These are phyloP conservation scores for Cornus kousa DNA, from an alignment of 148 eudicot genomes.

Conservation along the genomic window DNA sequence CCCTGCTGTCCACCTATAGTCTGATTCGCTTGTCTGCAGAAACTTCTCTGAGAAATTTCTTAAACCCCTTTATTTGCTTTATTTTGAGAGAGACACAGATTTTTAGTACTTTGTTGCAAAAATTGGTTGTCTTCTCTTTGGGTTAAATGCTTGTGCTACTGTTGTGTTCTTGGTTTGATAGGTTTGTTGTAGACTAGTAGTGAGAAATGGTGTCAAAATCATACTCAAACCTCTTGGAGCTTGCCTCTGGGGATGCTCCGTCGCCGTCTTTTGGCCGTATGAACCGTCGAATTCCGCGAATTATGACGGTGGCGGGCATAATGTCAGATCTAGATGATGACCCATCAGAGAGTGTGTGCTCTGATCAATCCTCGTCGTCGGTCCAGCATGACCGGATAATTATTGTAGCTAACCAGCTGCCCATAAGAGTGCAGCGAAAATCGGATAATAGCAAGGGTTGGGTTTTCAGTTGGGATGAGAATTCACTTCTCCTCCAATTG, in stretches of 20 bases:
- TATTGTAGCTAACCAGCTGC: slow-evolving; percentile 47
- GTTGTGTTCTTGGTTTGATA: neutral
- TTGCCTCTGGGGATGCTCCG: slow-evolving; percentile 44
- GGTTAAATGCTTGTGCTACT: slow-evolving; percentile 1
- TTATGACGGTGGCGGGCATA: slow-evolving; percentile 47
- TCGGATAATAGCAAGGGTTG: slow-evolving; percentile 25
- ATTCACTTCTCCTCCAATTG: slow-evolving; percentile 15
- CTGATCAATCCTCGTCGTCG: slow-evolving; percentile 17
- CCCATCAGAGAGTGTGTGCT: slow-evolving; percentile 34
- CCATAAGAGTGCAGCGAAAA: slow-evolving; percentile 26
- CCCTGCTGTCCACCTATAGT: neutral
- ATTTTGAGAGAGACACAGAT: neutral
- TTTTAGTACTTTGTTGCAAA: neutral
- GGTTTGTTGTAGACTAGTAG: neutral
- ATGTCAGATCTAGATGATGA: slow-evolving; percentile 42
- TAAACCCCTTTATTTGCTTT: neutral
- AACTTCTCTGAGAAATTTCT: neutral
- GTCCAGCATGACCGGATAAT: slow-evolving; percentile 35
- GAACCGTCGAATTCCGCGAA: slow-evolving; percentile 38
- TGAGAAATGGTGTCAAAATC: slow-evolving; percentile 46
- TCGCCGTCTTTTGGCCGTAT: slow-evolving; percentile 41
- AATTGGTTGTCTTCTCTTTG: neutral
- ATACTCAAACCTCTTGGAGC: slow-evolving; percentile 47
- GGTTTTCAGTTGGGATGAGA: slow-evolving; percentile 29
- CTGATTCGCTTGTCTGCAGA: neutral